Conservation (phyloP, 495 filamentous ascomycete species). For the Podospora appendiculata region DNA sequence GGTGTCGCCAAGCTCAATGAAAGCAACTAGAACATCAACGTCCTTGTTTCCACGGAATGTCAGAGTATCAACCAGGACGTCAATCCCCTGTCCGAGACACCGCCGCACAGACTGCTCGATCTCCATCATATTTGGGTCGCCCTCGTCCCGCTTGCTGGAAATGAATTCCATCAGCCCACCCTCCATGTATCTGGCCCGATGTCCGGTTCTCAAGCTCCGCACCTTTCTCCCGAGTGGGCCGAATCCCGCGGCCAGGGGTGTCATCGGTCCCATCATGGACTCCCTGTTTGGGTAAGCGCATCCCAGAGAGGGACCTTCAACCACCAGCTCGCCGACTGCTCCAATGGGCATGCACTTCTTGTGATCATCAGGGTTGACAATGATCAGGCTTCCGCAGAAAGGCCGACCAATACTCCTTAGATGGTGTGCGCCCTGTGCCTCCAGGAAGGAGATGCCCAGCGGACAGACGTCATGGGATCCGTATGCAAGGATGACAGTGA, state of each 20-base stretch:
- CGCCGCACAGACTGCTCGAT: slow-evolving; percentile 36
- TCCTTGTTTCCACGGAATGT: slow-evolving; percentile 29
- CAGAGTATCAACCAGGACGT: slow-evolving; percentile 38
- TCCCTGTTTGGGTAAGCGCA: slow-evolving; percentile 23
- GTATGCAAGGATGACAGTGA: slow-evolving; percentile 37
- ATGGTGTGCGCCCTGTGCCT: slow-evolving; percentile 26
- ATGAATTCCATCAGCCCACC: slow-evolving; percentile 38
- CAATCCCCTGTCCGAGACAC: slow-evolving; percentile 36
- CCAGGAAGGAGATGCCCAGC: slow-evolving; percentile 36
- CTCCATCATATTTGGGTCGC: slow-evolving; percentile 23
- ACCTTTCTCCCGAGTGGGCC: slow-evolving; percentile 1
- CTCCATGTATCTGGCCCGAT: slow-evolving; percentile 35
- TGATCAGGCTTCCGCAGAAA: slow-evolving; percentile 35
- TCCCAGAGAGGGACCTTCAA: slow-evolving; percentile 38
- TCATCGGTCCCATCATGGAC: slow-evolving; percentile 17
- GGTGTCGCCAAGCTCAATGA: slow-evolving; percentile 37
- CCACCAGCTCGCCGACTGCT: slow-evolving; percentile 39
- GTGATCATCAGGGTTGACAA: slow-evolving; percentile 42
- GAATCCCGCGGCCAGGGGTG: slow-evolving; percentile 7
- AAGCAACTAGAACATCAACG: slow-evolving; percentile 30
- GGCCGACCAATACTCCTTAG: slow-evolving; percentile 33
- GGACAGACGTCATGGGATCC: slow-evolving; percentile 37
- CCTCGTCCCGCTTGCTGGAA: slow-evolving; percentile 21
- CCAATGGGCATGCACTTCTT: slow-evolving; percentile 39
- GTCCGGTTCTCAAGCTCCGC: slow-evolving; percentile 34